Evolutionary conservation across 129 eudicot species (phyloP).

Genomic region (Saposhnikovia divaricata): DNA sequence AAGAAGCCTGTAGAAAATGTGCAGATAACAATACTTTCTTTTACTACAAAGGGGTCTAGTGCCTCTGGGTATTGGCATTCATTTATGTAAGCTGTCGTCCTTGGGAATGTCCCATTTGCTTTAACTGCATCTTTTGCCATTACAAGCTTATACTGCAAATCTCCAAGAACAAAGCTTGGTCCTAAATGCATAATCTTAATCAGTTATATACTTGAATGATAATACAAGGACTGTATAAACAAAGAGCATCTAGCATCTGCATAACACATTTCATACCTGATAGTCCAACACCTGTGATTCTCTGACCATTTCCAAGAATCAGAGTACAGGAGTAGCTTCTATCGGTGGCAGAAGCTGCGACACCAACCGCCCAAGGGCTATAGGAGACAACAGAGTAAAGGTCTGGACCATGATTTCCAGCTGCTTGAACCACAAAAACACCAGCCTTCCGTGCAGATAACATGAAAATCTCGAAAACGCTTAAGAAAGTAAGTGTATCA

Average conservation of each 20-base stretch:
- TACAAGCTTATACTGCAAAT: constrained; percentile 53
- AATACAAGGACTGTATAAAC: neutral
- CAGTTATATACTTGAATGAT: neutral
- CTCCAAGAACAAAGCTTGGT: constrained; percentile 48
- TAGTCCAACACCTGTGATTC: constrained; percentile 62
- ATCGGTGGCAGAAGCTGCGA: constrained; percentile 61
- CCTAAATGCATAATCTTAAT: constrained; percentile 22
- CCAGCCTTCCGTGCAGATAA: constrained; percentile 77
- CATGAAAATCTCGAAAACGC: constrained; percentile 77
- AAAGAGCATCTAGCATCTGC: neutral
- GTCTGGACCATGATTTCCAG: constrained; percentile 75
- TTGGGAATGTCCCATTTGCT: constrained; percentile 48
- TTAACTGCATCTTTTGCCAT: constrained; percentile 72
- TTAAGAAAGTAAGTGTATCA: constrained; percentile 64
- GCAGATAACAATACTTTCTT: constrained; percentile 73
- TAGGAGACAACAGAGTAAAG: constrained; percentile 58
- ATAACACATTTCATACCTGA: constrained; percentile 30
- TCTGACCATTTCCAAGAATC: constrained; percentile 63
- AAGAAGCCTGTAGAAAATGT: constrained; percentile 66
- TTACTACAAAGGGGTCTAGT: constrained; percentile 48
- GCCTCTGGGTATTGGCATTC: constrained; percentile 90
- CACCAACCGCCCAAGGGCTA: constrained; percentile 88
- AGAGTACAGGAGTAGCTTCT: constrained; percentile 60
- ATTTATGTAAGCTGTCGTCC: constrained; percentile 49
- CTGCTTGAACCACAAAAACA: constrained; percentile 79